These are phyloP conservation scores for Fusarium sp. DNA, from an alignment of 2,329 filamentous ascomycete species.

Conservation along the genomic window DNA sequence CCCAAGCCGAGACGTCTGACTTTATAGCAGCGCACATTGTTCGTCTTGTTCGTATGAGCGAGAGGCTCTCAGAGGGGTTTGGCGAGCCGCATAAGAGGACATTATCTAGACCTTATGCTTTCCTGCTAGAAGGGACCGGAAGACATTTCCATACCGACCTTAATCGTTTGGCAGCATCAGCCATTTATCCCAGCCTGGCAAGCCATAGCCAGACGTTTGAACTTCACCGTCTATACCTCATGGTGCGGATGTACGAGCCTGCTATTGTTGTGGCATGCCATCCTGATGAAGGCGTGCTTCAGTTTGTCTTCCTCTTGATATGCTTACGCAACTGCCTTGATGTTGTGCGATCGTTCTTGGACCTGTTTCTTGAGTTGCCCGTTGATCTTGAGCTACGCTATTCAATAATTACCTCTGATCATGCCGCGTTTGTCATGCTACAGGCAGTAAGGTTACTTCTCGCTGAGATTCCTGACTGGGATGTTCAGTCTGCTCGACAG, in stretches of 20 bases:
- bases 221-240: conserved; percentile 53
- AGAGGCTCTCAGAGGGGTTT: conserved; percentile 52
- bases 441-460: conserved; percentile 42
- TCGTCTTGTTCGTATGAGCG: conserved; percentile 53
- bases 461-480: conserved; percentile 45
- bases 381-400: conserved; percentile 38
- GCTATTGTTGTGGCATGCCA: conserved; percentile 51
- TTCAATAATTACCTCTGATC: conserved; percentile 42
- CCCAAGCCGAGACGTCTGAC: conserved; percentile 48
- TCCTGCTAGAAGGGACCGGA: conserved; percentile 52
- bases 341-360: conserved; percentile 52
- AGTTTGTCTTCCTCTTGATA: conserved; percentile 48
- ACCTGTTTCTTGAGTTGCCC: conserved; percentile 48
- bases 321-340: conserved; percentile 54
- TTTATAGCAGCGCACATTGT: conserved; percentile 52
- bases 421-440: conserved; percentile 41
- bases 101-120: conserved; percentile 48
- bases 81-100: conserved; percentile 49
- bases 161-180: conserved; percentile 50
- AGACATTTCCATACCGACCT: conserved; percentile 51
- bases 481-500: conserved; percentile 35
- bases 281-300: conserved; percentile 44
- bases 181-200: conserved; percentile 31
- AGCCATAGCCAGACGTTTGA: conserved; percentile 39
- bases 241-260: conserved; percentile 56